Evolutionary conservation across 2,329 filamentous ascomycete species (phyloP).

Genomic region (Zasmidium citrigriseum): DNA sequence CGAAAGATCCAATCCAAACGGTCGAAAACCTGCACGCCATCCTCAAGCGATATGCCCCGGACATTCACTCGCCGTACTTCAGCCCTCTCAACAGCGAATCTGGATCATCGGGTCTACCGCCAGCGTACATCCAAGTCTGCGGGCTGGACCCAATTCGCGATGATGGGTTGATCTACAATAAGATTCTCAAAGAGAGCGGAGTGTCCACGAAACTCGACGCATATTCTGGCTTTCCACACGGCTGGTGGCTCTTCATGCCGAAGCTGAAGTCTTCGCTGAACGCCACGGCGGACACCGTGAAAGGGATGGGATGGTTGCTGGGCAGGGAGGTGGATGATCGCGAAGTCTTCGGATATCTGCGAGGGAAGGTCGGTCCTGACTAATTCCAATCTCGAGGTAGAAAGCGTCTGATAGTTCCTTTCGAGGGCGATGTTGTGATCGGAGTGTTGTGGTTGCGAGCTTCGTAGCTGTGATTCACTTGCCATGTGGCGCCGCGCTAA

Average conservation of each 20-base stretch:
- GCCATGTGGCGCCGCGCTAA: too few relatives aligned
- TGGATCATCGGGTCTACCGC: slow-evolving; percentile 39
- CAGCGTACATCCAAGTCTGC: slow-evolving; percentile 19
- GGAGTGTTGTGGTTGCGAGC: too few relatives aligned
- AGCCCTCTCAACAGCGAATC: slow-evolving; percentile 5
- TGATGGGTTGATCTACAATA: slow-evolving; percentile 56
- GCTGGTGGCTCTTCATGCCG: slow-evolving; percentile 7
- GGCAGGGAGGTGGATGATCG: not conserved
- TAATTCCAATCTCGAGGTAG: too few relatives aligned
- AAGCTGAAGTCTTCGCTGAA: not conserved
- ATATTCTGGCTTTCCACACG: slow-evolving; percentile 47
- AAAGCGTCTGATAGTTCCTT: too few relatives aligned
- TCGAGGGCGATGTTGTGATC: too few relatives aligned
- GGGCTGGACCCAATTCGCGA: slow-evolving; percentile 51
- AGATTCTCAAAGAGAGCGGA: slow-evolving; percentile 44
- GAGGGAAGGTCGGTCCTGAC: too few relatives aligned
- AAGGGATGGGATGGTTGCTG: not conserved
- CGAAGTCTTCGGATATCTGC: too few relatives aligned
- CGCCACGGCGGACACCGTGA: not conserved
- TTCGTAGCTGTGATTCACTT: too few relatives aligned
- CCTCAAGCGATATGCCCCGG: not conserved
- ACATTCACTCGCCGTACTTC: not conserved
- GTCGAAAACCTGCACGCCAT: not conserved
- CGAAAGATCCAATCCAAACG: slow-evolving; percentile 29
- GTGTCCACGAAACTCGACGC: slow-evolving; percentile 49